Conservation (phyloP, 164 flowering plant genomes). For the Euptelea pleiosperma region DNA sequence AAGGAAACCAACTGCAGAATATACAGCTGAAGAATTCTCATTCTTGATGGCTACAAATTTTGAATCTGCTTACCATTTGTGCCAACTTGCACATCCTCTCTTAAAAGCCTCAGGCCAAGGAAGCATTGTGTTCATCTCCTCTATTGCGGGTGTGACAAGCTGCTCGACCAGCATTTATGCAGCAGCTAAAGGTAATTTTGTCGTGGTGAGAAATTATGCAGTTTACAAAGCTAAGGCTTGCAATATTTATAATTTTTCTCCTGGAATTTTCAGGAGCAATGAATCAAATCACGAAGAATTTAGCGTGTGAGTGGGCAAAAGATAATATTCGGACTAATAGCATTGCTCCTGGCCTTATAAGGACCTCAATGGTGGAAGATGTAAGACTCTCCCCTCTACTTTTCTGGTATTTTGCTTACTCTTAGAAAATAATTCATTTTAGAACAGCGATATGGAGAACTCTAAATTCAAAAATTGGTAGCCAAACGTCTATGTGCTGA, state of each 20-base stretch:
- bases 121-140: constrained; percentile 11
- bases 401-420: too few relatives aligned
- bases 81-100: constrained; percentile 7
- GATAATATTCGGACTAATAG: background rate
- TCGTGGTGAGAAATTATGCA: background rate
- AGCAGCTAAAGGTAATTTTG: constrained; percentile 5
- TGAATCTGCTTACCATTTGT: constrained; percentile 10
- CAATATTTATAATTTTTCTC: too few relatives aligned
- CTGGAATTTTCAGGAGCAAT: background rate
- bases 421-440: too few relatives aligned
- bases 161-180: background rate
- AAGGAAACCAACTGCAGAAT: background rate
- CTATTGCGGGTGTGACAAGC: constrained; percentile 3
- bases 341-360: background rate
- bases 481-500: too few relatives aligned
- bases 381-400: too few relatives aligned
- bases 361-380: background rate
- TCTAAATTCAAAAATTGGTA: too few relatives aligned
- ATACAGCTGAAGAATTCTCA: constrained; percentile 9
- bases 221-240: background rate
- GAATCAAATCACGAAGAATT: constrained; percentile 1
- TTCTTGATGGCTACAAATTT: constrained; percentile 1
- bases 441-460: too few relatives aligned
- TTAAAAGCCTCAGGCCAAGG: constrained; percentile 8
- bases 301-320: constrained; percentile 2